A percentile compares a stretch with the other conserved stretches of the same genome.
Conservation (phyloP, 2,329 filamentous ascomycete species). For the Fusarium heterosporum region DNA sequence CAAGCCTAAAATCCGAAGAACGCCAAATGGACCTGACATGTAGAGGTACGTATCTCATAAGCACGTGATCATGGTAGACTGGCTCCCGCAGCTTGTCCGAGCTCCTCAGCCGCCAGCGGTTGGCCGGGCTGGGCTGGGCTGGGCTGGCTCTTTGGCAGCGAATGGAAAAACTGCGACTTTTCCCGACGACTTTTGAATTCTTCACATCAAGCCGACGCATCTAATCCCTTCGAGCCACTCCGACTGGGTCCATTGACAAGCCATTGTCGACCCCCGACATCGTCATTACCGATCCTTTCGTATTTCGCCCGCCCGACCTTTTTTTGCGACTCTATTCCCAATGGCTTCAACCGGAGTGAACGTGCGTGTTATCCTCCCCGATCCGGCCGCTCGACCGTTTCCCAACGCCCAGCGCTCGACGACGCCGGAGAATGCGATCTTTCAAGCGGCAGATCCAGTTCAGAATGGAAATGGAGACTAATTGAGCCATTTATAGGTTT, state of each 20-base stretch:
- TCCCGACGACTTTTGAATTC: slow-evolving; percentile 59
- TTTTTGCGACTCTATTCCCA: slow-evolving; percentile 57
- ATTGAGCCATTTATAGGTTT: slow-evolving; percentile 72
- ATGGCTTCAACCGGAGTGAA: slow-evolving; percentile 79
- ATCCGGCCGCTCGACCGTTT: slow-evolving; percentile 43
- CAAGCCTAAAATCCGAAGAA: slow-evolving; percentile 12
- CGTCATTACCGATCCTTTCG: slow-evolving; percentile 52
- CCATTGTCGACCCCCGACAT: slow-evolving; percentile 54
- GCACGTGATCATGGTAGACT: slow-evolving; percentile 46
- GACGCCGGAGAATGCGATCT: slow-evolving; percentile 27
- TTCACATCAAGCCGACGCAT: slow-evolving; percentile 54
- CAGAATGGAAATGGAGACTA: slow-evolving; percentile 40
- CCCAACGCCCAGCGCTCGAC: slow-evolving; percentile 35
- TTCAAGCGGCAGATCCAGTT: slow-evolving; percentile 24
- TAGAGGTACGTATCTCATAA: slow-evolving; percentile 5
- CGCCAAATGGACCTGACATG: slow-evolving; percentile 19
- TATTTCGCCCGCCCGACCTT: slow-evolving; percentile 55
- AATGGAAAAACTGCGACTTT: slow-evolving; percentile 61
- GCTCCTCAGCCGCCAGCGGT: slow-evolving; percentile 49
- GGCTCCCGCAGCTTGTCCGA: slow-evolving; percentile 49
- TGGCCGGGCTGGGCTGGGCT: slow-evolving; percentile 2
- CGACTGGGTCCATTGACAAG: slow-evolving; percentile 60
- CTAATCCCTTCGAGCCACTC: slow-evolving; percentile 55
- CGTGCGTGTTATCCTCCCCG: slow-evolving; percentile 60
- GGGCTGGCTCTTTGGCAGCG: slow-evolving; percentile 33